Percentiles rank a stretch among this genome's conserved stretches.
These are phyloP conservation scores for Epichloe gansuensis DNA, from an alignment of 2,329 filamentous ascomycete genomes.

Conservation along the genomic window DNA sequence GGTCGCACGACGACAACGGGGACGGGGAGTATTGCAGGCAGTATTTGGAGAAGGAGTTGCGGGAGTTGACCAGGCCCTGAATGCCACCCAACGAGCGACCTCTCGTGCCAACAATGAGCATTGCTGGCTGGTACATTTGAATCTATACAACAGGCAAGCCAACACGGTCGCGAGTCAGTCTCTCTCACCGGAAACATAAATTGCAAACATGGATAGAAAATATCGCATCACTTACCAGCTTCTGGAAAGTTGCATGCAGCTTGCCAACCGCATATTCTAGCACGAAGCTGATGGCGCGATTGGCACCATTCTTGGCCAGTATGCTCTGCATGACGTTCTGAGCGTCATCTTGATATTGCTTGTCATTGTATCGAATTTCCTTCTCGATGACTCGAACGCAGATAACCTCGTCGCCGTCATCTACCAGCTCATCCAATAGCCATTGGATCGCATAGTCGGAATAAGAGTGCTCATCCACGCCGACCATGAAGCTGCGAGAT, in stretches of 20 bases:
- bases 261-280: conserved; percentile 84
- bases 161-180: conserved; percentile 7
- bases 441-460: conserved; percentile 87
- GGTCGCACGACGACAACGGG: conserved; percentile 88
- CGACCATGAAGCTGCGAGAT: conserved; percentile 81
- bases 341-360: conserved; percentile 65
- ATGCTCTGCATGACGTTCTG: conserved; percentile 62
- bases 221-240: conserved; percentile 52
- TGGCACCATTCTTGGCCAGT: conserved; percentile 62
- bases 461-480: conserved; percentile 82
- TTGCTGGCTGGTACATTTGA: conserved; percentile 79
- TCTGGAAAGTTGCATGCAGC: conserved; percentile 79
- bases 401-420: conserved; percentile 87
- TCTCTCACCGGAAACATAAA: neutral
- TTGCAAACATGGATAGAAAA: no score
- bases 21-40: conserved; percentile 84
- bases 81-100: conserved; percentile 76
- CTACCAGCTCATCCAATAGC: conserved; percentile 82
- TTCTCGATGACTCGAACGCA: conserved; percentile 83
- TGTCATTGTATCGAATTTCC: conserved; percentile 58
- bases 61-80: conserved; percentile 66
- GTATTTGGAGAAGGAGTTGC: conserved; percentile 85
- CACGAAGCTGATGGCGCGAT: conserved; percentile 74
- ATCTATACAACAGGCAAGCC: conserved; percentile 43
- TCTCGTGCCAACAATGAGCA: conserved; percentile 80